A percentile compares a stretch with the other conserved stretches of the same genome.
Evolutionary conservation across 202 grass and related monocot species (phyloP).

Genomic region (Sporobolus alterniflorus): DNA sequence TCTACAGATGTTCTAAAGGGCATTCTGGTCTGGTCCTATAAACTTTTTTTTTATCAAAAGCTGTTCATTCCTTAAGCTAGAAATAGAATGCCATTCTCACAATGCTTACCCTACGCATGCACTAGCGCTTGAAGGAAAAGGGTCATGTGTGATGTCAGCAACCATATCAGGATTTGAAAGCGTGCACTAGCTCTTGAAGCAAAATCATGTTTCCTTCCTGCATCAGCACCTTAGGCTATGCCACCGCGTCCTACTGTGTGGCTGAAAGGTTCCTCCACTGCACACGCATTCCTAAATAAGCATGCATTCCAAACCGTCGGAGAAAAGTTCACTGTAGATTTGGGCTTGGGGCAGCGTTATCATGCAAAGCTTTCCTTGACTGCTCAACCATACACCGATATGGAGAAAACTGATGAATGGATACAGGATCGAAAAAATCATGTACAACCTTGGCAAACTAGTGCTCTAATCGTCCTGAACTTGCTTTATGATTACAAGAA

Average conservation of each 20-base stretch:
- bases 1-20: too few relatives aligned
- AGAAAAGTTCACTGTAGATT: not conserved
- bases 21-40: too few relatives aligned
- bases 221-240: not conserved
- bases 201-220: not conserved
- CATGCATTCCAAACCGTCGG: not conserved
- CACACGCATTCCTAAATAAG: conserved; percentile 12
- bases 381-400: conserved; percentile 18
- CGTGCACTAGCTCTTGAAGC: not conserved
- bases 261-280: not conserved
- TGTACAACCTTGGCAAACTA: conserved; percentile 14
- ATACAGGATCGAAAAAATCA: conserved; percentile 17
- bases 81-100: not conserved
- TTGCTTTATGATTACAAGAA: conserved; percentile 12
- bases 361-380: conserved; percentile 27
- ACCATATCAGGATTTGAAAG: not conserved
- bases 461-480: conserved; percentile 39
- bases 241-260: not conserved
- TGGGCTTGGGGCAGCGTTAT: not conserved
- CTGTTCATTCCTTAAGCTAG: not conserved
- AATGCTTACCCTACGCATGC: not conserved
- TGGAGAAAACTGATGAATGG: conserved; percentile 24
- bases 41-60: not conserved
- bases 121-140: not conserved
- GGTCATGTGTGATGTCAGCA: not conserved